A percentile compares a stretch with the other conserved stretches of the same genome.
Conservation (phyloP, 2,329 filamentous ascomycete genomes). For the Lachnellula occidentalis region DNA sequence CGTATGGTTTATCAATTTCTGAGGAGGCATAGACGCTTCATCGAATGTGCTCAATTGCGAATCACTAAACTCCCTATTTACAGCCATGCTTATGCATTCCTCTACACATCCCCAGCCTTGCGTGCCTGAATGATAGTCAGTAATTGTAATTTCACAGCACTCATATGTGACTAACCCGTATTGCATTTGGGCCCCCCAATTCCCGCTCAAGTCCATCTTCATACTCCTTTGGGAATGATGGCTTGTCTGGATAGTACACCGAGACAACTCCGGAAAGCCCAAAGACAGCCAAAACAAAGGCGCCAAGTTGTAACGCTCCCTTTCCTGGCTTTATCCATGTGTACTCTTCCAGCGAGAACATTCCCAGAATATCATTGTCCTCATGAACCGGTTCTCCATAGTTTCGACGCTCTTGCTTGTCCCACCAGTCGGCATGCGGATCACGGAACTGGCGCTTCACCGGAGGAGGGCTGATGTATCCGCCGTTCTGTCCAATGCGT, state of each 20-base stretch:
- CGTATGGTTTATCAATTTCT: no score
- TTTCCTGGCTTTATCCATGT: constrained; percentile 71
- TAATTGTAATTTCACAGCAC: not conserved
- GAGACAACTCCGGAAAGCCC: constrained; percentile 63
- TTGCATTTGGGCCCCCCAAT: constrained; percentile 63
- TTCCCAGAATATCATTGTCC: constrained; percentile 87
- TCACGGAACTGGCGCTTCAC: constrained; percentile 91
- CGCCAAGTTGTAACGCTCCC: constrained; percentile 61
- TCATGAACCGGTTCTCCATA: constrained; percentile 96
- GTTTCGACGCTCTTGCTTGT: constrained; percentile 94
- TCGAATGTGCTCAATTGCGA: not conserved
- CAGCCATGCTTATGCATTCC: constrained; percentile 25
- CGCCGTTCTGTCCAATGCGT: constrained; percentile 59
- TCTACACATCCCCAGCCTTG: constrained; percentile 44
- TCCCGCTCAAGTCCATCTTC: constrained; percentile 69
- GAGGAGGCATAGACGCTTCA: not conserved
- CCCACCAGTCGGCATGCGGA: constrained; percentile 92
- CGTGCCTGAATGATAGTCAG: constrained; percentile 41
- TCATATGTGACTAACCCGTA: constrained; percentile 50
- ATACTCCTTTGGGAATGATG: constrained; percentile 64
- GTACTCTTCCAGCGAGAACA: constrained; percentile 87
- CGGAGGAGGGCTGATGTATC: constrained; percentile 71
- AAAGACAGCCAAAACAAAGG: constrained; percentile 59
- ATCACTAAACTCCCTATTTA: constrained; percentile 27
- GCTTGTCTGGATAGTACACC: constrained; percentile 65